Percentiles rank a stretch among this genome's conserved stretches.
phyloP scores from a whole-genome alignment of 352 stramenopile genomes.

The Thraustochytrium striatum region DNA sequence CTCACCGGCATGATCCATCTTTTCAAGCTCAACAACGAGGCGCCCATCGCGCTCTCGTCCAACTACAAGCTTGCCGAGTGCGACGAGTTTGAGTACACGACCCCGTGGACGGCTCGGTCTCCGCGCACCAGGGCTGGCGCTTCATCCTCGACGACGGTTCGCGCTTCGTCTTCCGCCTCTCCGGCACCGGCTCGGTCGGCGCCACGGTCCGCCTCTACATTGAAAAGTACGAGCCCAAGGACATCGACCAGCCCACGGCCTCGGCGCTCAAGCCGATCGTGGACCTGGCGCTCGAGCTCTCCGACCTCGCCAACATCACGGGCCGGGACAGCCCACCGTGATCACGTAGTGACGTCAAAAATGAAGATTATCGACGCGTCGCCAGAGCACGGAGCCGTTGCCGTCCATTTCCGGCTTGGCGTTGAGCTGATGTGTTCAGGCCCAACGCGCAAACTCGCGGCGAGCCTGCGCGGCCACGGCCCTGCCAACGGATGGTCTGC shows the following conservation, averaged over 20 bases:
- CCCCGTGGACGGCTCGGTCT: slow-evolving; percentile 91
- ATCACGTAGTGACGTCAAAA: slow-evolving; percentile 79
- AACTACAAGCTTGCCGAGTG: slow-evolving; percentile 60
- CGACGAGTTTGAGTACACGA: slow-evolving; percentile 98
- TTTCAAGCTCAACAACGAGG: slow-evolving; percentile 14
- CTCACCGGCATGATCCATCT: slow-evolving; percentile 60
- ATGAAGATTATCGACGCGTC: slow-evolving; percentile 37
- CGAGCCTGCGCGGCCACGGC: too few relatives aligned
- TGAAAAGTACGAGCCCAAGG: slow-evolving; percentile 94
- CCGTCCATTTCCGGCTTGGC: too few relatives aligned
- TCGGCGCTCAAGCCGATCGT: slow-evolving; percentile 79
- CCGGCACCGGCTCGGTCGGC: slow-evolving; percentile 90
- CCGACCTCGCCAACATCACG: slow-evolving; percentile 83
- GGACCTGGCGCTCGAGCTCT: slow-evolving; percentile 81
- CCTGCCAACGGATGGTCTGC: too few relatives aligned
- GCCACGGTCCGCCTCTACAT: slow-evolving; percentile 99
- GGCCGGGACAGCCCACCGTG: slow-evolving; percentile 86
- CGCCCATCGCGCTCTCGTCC: neutral
- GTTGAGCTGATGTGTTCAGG: too few relatives aligned
- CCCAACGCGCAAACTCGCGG: too few relatives aligned
- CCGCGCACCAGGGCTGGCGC: slow-evolving; percentile 91
- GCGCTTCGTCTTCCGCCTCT: slow-evolving; percentile 94
- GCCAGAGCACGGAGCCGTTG: neutral
- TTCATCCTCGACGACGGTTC: slow-evolving; percentile 89
- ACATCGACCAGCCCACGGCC: slow-evolving; percentile 71